Conservation (phyloP, 805 yeast species). For the Ogataea kodamae region DNA sequence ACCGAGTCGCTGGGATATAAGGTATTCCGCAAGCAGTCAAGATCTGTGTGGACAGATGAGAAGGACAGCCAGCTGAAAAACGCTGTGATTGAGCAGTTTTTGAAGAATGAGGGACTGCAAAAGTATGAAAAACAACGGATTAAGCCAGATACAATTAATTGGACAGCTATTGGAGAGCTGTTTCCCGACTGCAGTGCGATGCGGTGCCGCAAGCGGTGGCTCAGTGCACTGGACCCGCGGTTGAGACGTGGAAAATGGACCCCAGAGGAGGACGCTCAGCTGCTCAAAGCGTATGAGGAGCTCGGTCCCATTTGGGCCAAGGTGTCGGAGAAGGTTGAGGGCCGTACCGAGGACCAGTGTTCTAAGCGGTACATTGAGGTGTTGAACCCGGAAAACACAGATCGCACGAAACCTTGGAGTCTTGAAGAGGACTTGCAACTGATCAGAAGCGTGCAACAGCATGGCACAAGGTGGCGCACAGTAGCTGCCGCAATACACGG, state of each 20-base stretch:
- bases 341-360: constrained; percentile 94
- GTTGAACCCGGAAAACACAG: constrained; percentile 74
- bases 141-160: constrained; percentile 45
- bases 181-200: constrained; percentile 60
- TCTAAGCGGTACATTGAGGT: constrained; percentile 88
- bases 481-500: constrained; percentile 69
- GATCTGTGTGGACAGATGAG: constrained; percentile 71
- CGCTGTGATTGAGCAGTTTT: constrained; percentile 36
- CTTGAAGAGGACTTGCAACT: constrained; percentile 69
- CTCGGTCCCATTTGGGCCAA: constrained; percentile 86
- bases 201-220: constrained; percentile 87
- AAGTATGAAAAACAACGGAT: constrained; percentile 28
- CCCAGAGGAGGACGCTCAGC: constrained; percentile 64
- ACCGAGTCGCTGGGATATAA: constrained; percentile 74
- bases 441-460: constrained; percentile 60
- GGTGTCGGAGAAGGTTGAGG: constrained; percentile 70
- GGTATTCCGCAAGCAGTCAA: constrained; percentile 58
- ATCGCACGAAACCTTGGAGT: constrained; percentile 77
- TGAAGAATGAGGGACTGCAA: constrained; percentile 18
- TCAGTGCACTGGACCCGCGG: constrained; percentile 77
- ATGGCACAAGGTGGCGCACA: constrained; percentile 88
- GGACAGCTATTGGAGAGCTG: constrained; percentile 56
- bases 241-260: constrained; percentile 88
- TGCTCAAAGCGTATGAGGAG: constrained; percentile 59
- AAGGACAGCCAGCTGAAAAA: constrained; percentile 60